Evolutionary conservation across 2,329 filamentous ascomycete genomes (phyloP).

Genomic region (Massarina eburnea): DNA sequence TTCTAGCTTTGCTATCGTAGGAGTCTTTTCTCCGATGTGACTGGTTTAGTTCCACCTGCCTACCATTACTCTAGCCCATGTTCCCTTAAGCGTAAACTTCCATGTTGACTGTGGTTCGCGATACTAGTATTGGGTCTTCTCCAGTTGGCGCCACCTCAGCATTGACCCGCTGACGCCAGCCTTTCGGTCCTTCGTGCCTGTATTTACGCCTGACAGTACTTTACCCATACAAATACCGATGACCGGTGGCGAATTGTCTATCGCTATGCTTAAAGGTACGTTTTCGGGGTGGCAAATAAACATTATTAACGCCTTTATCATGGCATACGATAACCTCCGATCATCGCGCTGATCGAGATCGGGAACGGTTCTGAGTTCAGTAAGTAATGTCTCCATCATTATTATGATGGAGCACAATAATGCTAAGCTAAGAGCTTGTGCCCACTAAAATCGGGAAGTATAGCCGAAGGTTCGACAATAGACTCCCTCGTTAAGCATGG

Average conservation of each 20-base stretch:
- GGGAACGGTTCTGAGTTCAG: background rate
- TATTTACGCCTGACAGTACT: no score
- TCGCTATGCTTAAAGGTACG: background rate
- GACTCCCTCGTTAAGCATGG: background rate
- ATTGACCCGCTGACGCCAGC: background rate
- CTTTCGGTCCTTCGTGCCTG: background rate
- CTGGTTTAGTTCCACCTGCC: background rate
- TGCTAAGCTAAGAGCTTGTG: background rate
- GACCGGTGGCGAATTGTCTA: background rate
- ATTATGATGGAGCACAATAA: background rate
- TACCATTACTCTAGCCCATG: background rate
- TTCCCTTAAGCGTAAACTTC: background rate
- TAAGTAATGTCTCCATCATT: no score
- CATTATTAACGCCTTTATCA: background rate
- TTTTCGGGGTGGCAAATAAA: background rate
- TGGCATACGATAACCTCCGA: background rate
- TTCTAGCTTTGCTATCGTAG: background rate
- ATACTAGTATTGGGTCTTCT: background rate
- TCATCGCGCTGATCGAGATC: background rate
- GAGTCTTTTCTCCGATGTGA: background rate
- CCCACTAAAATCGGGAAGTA: background rate
- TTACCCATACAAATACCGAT: background rate
- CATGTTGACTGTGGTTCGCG: background rate
- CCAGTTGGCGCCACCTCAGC: background rate
- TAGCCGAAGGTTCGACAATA: background rate